Evolutionary conservation across 148 eudicot species (phyloP), one percentile per base, ranked within the genome.

Genomic region (Chenopodium quinoa): DNA sequence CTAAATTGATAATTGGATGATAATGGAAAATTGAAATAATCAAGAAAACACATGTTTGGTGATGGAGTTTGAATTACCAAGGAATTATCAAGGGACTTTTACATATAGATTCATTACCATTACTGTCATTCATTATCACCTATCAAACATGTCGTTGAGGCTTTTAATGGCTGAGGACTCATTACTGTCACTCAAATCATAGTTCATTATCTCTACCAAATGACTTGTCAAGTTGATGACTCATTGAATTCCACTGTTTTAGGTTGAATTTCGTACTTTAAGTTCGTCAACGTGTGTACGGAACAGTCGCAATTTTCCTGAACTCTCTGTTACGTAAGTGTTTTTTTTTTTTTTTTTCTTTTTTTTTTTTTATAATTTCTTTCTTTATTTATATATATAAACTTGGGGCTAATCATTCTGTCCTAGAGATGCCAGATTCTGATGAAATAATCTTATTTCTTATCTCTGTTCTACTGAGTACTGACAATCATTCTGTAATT

Each of bases 271-370:
- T 81, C 95, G 97, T 68, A 86, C 97, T 79, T 79, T 87, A 82
- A 90, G 88, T 86, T 86, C 91, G 13, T 85, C 95, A 58, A 76
- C 82, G 76, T 93, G 98, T 83, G 86, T 88, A 73, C 88, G 89
- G 56, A 80, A 86, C 83, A 96, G 99, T 83, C 91, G 93, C 13
- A 76, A 87, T 63, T 90, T 94, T 82, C 99, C 99, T 72, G 92
- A 96, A 80, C 91, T 96, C 75, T 96, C 99, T 58, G 89, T 96
- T 73, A 94, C 95, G 99, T 96, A 85, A 91, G 98, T 79, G 67
- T 46, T n/a, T n/a, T n/a, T n/a, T n/a, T n/a, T n/a, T n/a, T n/a
- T n/a, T n/a, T n/a, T n/a, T n/a, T n/a, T n/a, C n/a, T n/a, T n/a
- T n/a, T 58, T 25, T 54, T 58, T 56, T n/a, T 40, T n/a, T 32